phyloP scores from a whole-genome alignment of 345 rosid species.

The Pistacia integerrima region DNA sequence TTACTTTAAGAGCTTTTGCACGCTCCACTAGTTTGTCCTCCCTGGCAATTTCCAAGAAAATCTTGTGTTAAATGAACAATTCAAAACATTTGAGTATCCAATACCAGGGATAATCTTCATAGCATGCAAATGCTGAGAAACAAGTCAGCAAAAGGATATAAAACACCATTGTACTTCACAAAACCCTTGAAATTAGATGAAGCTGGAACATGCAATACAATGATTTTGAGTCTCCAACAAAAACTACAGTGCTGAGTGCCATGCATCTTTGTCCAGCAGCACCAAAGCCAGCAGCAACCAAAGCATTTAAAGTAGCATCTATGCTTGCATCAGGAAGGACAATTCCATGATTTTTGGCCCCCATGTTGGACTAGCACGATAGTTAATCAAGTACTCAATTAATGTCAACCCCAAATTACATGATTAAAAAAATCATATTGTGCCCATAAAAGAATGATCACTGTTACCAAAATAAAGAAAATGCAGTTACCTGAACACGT shows the following conservation, averaged over 20 bases:
- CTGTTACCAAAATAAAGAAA: neutral
- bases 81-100: neutral
- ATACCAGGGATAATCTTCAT: neutral
- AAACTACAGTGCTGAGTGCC: constrained; percentile 93
- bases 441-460: neutral
- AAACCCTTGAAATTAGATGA: neutral
- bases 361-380: constrained; percentile 87
- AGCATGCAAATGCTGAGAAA: neutral
- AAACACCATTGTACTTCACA: neutral
- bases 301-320: constrained; percentile 80
- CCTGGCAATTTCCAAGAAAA: constrained; percentile 39
- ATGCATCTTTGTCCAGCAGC: constrained; percentile 99
- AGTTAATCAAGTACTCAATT: constrained; percentile 20
- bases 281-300: constrained; percentile 97
- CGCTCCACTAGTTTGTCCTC: constrained; percentile 67
- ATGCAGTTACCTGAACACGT: constrained; percentile 79
- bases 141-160: neutral
- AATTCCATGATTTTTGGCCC: constrained; percentile 93
- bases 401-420: constrained; percentile 9
- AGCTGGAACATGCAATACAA: constrained; percentile 47
- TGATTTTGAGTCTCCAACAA: constrained; percentile 75
- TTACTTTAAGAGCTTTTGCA: constrained; percentile 88
- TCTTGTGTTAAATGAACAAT: neutral
- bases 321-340: constrained; percentile 82
- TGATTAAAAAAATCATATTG: constrained; percentile 2